These are phyloP conservation scores for Agapanthus africanus DNA, from an alignment of 106 monocot species.

Conservation along the genomic window DNA sequence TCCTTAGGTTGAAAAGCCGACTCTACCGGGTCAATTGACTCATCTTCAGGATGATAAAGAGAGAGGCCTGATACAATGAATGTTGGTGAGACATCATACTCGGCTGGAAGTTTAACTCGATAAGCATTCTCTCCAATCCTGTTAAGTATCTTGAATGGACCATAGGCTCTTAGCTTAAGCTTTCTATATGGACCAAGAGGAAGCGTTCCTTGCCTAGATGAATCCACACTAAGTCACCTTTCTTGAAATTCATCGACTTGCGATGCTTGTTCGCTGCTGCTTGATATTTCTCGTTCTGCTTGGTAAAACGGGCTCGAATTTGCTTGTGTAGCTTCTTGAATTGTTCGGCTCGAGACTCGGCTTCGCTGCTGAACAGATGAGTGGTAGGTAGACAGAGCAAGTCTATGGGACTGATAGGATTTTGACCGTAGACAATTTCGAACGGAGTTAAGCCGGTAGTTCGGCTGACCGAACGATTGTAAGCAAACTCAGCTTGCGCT, in stretches of 20 bases:
- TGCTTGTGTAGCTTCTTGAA: slow-evolving; percentile 5
- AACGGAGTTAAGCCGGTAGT: neutral
- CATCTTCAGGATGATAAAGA: neutral
- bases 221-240: slow-evolving; percentile 12
- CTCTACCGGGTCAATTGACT: neutral
- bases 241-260: neutral
- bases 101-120: neutral
- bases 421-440: neutral
- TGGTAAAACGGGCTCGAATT: neutral
- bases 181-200: neutral
- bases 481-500: slow-evolving; percentile 11
- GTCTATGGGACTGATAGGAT: neutral
- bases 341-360: neutral
- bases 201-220: neutral
- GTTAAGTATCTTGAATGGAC: neutral
- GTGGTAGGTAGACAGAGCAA: neutral
- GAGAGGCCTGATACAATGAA: slow-evolving; percentile 3
- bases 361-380: neutral
- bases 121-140: slow-evolving; percentile 2
- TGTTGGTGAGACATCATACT: neutral
- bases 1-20: too few relatives aligned
- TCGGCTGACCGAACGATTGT: neutral
- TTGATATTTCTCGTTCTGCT: slow-evolving; percentile 9
- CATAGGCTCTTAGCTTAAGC: neutral
- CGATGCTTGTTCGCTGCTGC: neutral